Base-by-base conservation (phyloP, 2,329 filamentous ascomycete species). In the Cercospora berteroae region DNA sequence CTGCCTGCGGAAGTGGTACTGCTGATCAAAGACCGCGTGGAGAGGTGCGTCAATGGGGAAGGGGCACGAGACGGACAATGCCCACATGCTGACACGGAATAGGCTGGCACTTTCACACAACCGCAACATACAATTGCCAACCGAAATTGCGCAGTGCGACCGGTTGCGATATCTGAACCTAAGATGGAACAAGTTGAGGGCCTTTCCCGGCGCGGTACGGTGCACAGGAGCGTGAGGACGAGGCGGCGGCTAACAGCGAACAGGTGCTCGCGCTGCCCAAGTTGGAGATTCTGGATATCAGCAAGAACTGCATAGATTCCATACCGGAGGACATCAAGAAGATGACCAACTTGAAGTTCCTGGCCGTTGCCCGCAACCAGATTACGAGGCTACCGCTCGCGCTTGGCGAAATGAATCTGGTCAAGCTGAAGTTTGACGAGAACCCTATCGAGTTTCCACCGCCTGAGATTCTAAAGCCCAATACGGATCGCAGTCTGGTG, bases 281-380 rank as follows among this genome's bases (percentile, higher is more conserved):
- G 36, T 86, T 98, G 64, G 94, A 98, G 80, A 97, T 97, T 67
- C 86, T 98, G 69, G 94, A 98, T 80, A 85, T 98, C 64, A 94
- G 93, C 77, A 88, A 92, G 74, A 98, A 98, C 78, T 92, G 90
- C 78, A 88, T 98, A 69, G 87, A 86, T 58, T 83, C 86, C 9
- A 85, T 98, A 1, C 93, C 94, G 0, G 87, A 89, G 57, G 90
- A 94, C 63, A 91, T 97, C 69, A 87, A 87, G 68, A 92, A 89
- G 75, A 83, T 98, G 74, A 89, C 89, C 5, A 96, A 92, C 1
- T 83, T 98, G 70, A 96, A 96, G 76, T 94, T 97, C 16, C 84
- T 98, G 64, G 94, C 93, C 2, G 86, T 97, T 39, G 90, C 92
- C 72, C 92, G 91, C 76, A 97, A 97, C 78, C 88, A 90, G 67